Evolutionary conservation across 2,329 filamentous ascomycete genomes (phyloP).

Genomic region (Xylariaceae sp.): DNA sequence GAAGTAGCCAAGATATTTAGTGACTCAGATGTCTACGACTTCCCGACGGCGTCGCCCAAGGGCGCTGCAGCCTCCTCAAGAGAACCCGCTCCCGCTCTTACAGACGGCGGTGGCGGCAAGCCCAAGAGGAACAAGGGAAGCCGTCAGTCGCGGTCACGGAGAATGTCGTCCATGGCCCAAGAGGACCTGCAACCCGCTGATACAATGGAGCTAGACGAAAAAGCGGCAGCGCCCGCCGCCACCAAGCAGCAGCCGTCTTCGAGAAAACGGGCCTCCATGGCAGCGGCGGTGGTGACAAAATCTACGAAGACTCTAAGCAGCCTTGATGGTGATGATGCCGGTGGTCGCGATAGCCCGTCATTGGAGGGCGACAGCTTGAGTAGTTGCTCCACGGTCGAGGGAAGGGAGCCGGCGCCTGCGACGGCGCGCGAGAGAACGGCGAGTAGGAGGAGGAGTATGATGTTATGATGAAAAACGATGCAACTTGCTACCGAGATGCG

Average conservation of each 20-base stretch:
- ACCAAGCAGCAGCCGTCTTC: slow-evolving; percentile 17
- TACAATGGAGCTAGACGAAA: slow-evolving; percentile 26
- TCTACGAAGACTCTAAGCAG: too few relatives aligned
- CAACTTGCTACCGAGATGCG: too few relatives aligned
- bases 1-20: slow-evolving; percentile 28
- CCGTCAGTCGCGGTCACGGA: slow-evolving; percentile 35
- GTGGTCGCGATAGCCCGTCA: slow-evolving; percentile 8
- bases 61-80: slow-evolving; percentile 21
- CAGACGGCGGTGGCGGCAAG: too few relatives aligned
- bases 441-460: slow-evolving; percentile 54
- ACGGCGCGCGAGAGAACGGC: slow-evolving; percentile 30
- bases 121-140: slow-evolving; percentile 25
- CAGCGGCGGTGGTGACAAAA: slow-evolving; percentile 34
- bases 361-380: slow-evolving; percentile 32
- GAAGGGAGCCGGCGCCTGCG: slow-evolving; percentile 24
- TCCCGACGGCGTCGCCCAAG: slow-evolving; percentile 45
- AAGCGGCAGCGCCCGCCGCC: too few relatives aligned
- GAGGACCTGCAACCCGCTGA: slow-evolving; percentile 30
- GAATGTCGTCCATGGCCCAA: slow-evolving; percentile 37
- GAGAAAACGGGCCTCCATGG: slow-evolving; percentile 43
- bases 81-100: slow-evolving; percentile 16
- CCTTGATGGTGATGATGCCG: slow-evolving; percentile 24
- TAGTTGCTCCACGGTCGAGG: slow-evolving; percentile 25
- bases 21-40: slow-evolving; percentile 51
- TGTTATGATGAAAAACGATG: slow-evolving; percentile 42